Conservation (phyloP, 2,329 filamentous ascomycete genomes). For the Fusarium albosuccineum region DNA sequence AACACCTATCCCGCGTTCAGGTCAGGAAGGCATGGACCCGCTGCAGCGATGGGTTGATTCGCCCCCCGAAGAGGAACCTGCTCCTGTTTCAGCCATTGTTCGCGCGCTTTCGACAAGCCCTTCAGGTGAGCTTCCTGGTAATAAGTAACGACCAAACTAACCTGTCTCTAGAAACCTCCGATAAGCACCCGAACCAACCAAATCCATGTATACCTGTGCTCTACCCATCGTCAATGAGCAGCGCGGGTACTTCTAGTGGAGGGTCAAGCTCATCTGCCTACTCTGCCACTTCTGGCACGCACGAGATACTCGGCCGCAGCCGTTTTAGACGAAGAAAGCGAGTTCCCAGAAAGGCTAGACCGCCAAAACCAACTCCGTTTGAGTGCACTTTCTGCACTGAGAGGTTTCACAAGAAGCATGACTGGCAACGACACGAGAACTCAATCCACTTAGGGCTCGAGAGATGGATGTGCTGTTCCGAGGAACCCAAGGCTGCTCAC, state of each 20-base stretch:
- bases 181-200: background rate
- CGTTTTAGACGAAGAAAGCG: background rate
- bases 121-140: background rate
- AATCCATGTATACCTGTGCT: background rate
- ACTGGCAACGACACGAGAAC: constrained; percentile 10
- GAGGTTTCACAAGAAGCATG: constrained; percentile 2
- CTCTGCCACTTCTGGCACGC: background rate
- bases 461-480: constrained; percentile 1
- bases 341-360: background rate
- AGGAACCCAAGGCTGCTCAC: background rate
- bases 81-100: background rate
- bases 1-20: background rate
- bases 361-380: background rate
- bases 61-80: background rate
- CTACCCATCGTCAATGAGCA: background rate
- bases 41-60: constrained; percentile 8
- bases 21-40: background rate
- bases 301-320: background rate
- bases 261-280: constrained; percentile 2
- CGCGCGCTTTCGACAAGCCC: background rate
- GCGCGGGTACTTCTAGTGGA: background rate
- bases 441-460: background rate
- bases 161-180: background rate
- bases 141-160: background rate
- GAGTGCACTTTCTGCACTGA: constrained; percentile 8